A percentile compares a stretch with the other conserved stretches of the same genome.
Conservation (phyloP, 352 stramenopile genomes). For the Globisporangium cylindrosporum region DNA sequence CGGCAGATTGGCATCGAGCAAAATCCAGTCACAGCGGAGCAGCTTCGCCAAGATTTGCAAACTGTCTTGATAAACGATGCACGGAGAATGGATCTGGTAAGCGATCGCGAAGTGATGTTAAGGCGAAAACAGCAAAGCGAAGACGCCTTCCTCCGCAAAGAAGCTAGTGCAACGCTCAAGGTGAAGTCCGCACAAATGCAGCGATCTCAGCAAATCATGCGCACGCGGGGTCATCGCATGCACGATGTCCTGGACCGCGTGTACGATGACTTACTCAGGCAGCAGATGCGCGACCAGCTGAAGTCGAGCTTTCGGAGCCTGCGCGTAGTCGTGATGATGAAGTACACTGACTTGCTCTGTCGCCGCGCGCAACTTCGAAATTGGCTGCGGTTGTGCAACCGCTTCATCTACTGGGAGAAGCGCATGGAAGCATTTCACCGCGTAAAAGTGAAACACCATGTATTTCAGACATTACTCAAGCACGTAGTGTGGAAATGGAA, state of each 20-base stretch:
- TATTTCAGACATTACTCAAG: constrained; percentile 42
- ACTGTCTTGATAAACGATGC: constrained; percentile 31
- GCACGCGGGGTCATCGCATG: constrained; percentile 42
- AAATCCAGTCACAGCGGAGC: constrained; percentile 29
- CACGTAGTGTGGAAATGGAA: constrained; percentile 53
- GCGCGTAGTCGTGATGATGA: constrained; percentile 44
- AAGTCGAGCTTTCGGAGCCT: constrained; percentile 60
- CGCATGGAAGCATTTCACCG: constrained; percentile 39
- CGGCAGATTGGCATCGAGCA: constrained; percentile 37
- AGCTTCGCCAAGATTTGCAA: constrained; percentile 37
- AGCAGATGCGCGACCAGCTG: constrained; percentile 36
- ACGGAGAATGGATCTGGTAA: constrained; percentile 28
- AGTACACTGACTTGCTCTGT: constrained; percentile 40
- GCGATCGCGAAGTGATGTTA: constrained; percentile 35
- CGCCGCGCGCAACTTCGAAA: constrained; percentile 52
- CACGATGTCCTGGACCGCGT: constrained; percentile 65
- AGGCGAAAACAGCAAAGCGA: constrained; percentile 37
- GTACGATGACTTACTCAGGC: constrained; percentile 46
- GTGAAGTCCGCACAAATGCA: constrained; percentile 46
- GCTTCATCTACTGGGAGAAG: constrained; percentile 50
- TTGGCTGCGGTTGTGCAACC: constrained; percentile 54
- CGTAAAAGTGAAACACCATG: constrained; percentile 37
- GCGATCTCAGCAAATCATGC: constrained; percentile 47
- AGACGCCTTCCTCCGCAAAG: constrained; percentile 45
- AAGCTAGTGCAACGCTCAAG: constrained; percentile 40